phyloP scores from a whole-genome alignment of 1,284 basidiomycete species.

The Trametes versicolor region DNA sequence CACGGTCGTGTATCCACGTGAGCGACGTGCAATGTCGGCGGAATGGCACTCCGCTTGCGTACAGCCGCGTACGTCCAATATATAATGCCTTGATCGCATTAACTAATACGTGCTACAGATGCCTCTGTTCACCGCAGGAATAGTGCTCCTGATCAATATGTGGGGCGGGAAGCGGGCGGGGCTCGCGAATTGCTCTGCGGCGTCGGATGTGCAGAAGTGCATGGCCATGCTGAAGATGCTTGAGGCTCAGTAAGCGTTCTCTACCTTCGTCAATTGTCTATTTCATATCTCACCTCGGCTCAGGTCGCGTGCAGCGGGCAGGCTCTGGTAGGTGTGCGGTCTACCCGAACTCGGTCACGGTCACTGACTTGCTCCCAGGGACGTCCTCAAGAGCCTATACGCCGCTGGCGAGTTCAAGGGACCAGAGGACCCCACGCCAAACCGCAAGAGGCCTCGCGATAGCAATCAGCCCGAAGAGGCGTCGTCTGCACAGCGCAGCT shows the following conservation, averaged over 20 bases:
- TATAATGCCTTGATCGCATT: background rate
- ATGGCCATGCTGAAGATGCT: constrained; percentile 65
- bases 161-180: constrained; percentile 76
- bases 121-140: constrained; percentile 68
- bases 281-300: background rate
- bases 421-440: background rate
- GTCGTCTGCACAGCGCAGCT: background rate
- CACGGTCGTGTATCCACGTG: constrained; percentile 64
- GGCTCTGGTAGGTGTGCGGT: constrained; percentile 47
- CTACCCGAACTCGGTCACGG: background rate
- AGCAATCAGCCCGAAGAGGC: background rate
- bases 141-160: constrained; percentile 79
- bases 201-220: constrained; percentile 77
- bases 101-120: constrained; percentile 37
- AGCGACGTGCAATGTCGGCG: constrained; percentile 51
- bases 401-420: constrained; percentile 20
- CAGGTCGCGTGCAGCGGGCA: constrained; percentile 59
- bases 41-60: constrained; percentile 31
- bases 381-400: constrained; percentile 22
- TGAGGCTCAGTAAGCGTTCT: constrained; percentile 61
- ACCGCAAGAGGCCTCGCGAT: constrained; percentile 14
- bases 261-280: too few relatives aligned
- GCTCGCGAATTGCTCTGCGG: constrained; percentile 59
- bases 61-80: constrained; percentile 35
- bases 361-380: background rate